Percentiles rank a stretch among this genome's conserved stretches.
Evolutionary conservation across 768 basidiomycete species (phyloP).

Genomic region (Lentinula lateritia): DNA sequence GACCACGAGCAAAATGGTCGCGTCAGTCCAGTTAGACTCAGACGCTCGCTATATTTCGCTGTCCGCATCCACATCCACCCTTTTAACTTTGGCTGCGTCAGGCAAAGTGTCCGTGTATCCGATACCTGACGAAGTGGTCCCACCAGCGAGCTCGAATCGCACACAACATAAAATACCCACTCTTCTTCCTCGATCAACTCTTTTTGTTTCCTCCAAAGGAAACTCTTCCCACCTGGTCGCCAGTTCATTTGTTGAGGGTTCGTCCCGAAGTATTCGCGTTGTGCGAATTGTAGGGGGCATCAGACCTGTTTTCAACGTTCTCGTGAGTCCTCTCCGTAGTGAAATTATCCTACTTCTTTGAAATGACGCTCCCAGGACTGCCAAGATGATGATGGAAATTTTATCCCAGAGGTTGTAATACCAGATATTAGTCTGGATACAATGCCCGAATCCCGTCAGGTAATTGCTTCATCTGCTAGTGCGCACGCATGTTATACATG

Average conservation of each 20-base stretch:
- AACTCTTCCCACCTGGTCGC: constrained; percentile 35
- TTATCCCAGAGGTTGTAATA: constrained; percentile 44
- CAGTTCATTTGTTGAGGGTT: constrained; percentile 37
- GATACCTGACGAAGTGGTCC: constrained; percentile 39
- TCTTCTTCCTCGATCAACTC: constrained; percentile 46
- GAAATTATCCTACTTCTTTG: background rate
- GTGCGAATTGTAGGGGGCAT: constrained; percentile 52
- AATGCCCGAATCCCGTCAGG: constrained; percentile 15
- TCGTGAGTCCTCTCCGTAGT: constrained; percentile 37
- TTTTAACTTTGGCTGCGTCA: constrained; percentile 53
- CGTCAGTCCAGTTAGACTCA: constrained; percentile 60
- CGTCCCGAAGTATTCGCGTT: constrained; percentile 41
- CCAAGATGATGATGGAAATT: constrained; percentile 47
- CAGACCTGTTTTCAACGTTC: constrained; percentile 51
- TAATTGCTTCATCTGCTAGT: constrained; percentile 1
- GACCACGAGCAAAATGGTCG: constrained; percentile 46
- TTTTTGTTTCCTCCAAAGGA: constrained; percentile 33
- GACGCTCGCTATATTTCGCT: constrained; percentile 45
- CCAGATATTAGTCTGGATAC: constrained; percentile 28
- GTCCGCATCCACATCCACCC: constrained; percentile 23
- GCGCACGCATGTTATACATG: background rate
- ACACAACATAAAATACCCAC: constrained; percentile 42
- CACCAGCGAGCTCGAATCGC: constrained; percentile 31
- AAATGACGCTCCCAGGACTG: constrained; percentile 36
- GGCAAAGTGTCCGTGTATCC: constrained; percentile 56